Evolutionary conservation across 306 rosid genomes (phyloP).

Genomic region (Clitoria ternatea): DNA sequence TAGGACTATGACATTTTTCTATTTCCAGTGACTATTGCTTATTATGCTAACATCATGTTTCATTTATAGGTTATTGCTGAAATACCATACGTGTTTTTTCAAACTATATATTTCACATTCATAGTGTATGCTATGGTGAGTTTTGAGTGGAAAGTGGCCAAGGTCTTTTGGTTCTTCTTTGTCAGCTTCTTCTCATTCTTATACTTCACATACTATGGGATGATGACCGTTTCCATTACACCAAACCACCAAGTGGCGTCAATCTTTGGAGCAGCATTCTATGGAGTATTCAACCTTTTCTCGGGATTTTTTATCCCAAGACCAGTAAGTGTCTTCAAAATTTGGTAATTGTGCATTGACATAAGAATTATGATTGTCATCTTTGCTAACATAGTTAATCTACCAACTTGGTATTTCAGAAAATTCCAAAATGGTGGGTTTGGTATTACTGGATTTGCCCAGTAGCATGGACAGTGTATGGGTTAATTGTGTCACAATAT

Average conservation of each 20-base stretch:
- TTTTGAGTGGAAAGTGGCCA: conserved; percentile 69
- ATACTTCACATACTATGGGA: conserved; percentile 95
- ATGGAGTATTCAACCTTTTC: conserved; percentile 83
- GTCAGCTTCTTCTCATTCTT: conserved; percentile 80
- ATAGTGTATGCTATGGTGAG: conserved; percentile 80
- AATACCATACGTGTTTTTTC: conserved; percentile 66
- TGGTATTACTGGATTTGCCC: conserved; percentile 98
- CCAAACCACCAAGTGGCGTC: conserved; percentile 94
- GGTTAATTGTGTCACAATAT: conserved; percentile 88
- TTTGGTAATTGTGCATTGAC: background rate
- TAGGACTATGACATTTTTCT: background rate
- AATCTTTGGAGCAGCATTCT: conserved; percentile 80
- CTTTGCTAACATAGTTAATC: background rate
- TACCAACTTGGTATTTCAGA: conserved; percentile 55
- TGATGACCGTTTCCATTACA: conserved; percentile 95
- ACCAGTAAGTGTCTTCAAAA: conserved; percentile 57
- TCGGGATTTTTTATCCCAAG: conserved; percentile 90
- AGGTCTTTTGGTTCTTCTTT: conserved; percentile 86
- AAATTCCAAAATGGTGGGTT: conserved; percentile 95
- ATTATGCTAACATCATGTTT: conserved; percentile 6
- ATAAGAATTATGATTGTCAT: background rate
- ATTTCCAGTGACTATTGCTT: background rate
- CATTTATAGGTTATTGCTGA: conserved; percentile 64
- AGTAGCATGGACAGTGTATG: conserved; percentile 92
- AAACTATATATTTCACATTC: conserved; percentile 53